Percentiles rank a stretch among this genome's conserved stretches.
phyloP scores from a whole-genome alignment of 805 yeast species.

The Lachancea lanzarotensis region DNA sequence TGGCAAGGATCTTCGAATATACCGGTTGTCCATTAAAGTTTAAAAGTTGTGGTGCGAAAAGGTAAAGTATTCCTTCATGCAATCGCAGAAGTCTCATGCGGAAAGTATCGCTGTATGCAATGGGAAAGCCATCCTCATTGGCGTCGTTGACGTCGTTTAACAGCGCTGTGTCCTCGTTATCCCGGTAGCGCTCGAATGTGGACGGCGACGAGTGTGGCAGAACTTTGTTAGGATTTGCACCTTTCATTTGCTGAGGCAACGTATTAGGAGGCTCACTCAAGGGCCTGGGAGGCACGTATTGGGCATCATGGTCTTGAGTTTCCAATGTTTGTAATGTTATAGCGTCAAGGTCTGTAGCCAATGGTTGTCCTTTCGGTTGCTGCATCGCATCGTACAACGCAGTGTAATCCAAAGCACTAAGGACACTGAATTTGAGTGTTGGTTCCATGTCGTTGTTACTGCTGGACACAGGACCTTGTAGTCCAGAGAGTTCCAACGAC shows the following conservation, averaged over 20 bases:
- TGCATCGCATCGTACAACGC: constrained; percentile 24
- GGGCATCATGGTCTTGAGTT: background rate
- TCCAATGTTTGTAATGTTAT: constrained; percentile 5
- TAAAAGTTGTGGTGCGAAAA: constrained; percentile 31
- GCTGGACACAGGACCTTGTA: background rate
- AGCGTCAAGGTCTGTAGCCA: background rate
- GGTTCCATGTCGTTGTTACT: background rate
- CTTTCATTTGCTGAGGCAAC: background rate
- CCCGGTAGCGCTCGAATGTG: constrained; percentile 21
- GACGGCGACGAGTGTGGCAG: constrained; percentile 21
- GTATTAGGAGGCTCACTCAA: constrained; percentile 15
- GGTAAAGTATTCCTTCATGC: constrained; percentile 2
- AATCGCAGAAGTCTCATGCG: background rate
- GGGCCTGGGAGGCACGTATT: constrained; percentile 7
- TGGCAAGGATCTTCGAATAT: constrained; percentile 25
- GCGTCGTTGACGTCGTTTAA: background rate
- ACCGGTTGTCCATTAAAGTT: constrained; percentile 24
- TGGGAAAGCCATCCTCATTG: background rate
- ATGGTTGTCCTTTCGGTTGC: constrained; percentile 22
- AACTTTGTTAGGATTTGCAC: background rate
- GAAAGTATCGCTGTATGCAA: background rate
- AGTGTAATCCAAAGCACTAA: constrained; percentile 29
- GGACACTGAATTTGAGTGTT: constrained; percentile 25
- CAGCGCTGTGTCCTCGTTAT: constrained; percentile 10
- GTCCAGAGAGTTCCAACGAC: too few relatives aligned